Evolutionary conservation across 345 rosid genomes (phyloP).

Genomic region (Toxicodendron radicans): DNA sequence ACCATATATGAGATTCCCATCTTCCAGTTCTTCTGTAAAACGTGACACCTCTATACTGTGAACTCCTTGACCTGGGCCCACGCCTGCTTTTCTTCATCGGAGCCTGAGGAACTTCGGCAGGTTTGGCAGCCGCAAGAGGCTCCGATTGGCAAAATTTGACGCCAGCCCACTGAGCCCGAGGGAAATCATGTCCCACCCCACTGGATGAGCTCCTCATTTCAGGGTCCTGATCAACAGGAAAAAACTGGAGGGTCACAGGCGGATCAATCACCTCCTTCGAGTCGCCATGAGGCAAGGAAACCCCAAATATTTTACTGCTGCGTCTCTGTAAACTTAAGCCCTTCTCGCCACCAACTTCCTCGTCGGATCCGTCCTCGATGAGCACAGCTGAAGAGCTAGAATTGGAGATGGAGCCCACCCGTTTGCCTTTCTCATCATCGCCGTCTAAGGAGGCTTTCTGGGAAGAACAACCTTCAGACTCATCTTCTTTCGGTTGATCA

Average conservation of each 20-base stretch:
- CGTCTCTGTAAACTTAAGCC: constrained; percentile 28
- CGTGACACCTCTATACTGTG: constrained; percentile 96
- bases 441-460: constrained; percentile 38
- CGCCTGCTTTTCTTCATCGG: constrained; percentile 89
- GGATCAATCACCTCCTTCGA: constrained; percentile 37
- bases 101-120: constrained; percentile 44
- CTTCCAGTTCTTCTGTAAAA: constrained; percentile 96
- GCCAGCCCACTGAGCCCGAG: constrained; percentile 66
- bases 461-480: constrained; percentile 51
- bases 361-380: constrained; percentile 76
- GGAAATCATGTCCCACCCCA: constrained; percentile 43
- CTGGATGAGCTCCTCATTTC: constrained; percentile 38
- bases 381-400: constrained; percentile 87
- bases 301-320: constrained; percentile 55
- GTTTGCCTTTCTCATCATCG: constrained; percentile 62
- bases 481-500: constrained; percentile 46
- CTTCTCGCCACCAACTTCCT: constrained; percentile 46
- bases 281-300: constrained; percentile 37
- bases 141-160: constrained; percentile 69
- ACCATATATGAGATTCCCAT: constrained; percentile 99
- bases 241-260: constrained; percentile 80
- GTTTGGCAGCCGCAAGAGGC: constrained; percentile 36
- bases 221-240: constrained; percentile 57
- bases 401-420: constrained; percentile 70
- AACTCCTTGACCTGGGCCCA: constrained; percentile 95